Base-by-base conservation (phyloP, 23 red algal species). In the Pyropia yezoensis region DNA sequence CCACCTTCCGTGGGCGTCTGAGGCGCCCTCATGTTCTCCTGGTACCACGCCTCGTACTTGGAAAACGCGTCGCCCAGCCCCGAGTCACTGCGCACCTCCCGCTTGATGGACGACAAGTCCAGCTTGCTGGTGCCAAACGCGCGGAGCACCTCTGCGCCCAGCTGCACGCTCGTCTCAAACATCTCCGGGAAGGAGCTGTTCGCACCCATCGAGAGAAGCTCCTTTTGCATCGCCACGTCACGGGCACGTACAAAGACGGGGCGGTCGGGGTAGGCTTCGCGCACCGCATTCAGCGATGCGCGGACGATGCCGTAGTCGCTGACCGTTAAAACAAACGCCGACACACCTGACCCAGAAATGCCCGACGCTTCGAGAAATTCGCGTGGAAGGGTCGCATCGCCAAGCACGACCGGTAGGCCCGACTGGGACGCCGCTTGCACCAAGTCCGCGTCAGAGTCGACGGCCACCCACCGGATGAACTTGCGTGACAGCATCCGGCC, bases 171-270 rank as follows among this genome's bases (percentile, higher is more conserved):
- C 21, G 79, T 82, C 70, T 95, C 89, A 60, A 95, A 80, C 52
- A 54, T 61, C 59, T 95, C 89, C 25, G 89, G 89, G 60, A 73
- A 95, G 62, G 78, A 80, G 18, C 80, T 80, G 2, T 47, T 30
- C 23, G 77, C 80, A 13, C 89, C 89, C 33, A 71, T 52, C 26
- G 55, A 45, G 23, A 76, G 49, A 22, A 79, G 79, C 51, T 82
- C 67, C 30, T 78, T 74, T 45, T 86, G 85, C 49, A 90, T 68
- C 62, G 52, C 28, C 62, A 90, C 28, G 33, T 90, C 80, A 57
- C 87, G 80, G 47, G 92, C 92, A 18, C 92, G 76, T 16, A 88
- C 69, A 47, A 87, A 96, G 22, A 96, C 70, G 13, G 85, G 92
- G 21, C 66, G 51, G 28, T 90, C 77, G 22, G 79, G 70, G 39